These are phyloP conservation scores for Thelonectria blattea DNA, from an alignment of 2,329 filamentous ascomycete species.

Conservation along the genomic window DNA sequence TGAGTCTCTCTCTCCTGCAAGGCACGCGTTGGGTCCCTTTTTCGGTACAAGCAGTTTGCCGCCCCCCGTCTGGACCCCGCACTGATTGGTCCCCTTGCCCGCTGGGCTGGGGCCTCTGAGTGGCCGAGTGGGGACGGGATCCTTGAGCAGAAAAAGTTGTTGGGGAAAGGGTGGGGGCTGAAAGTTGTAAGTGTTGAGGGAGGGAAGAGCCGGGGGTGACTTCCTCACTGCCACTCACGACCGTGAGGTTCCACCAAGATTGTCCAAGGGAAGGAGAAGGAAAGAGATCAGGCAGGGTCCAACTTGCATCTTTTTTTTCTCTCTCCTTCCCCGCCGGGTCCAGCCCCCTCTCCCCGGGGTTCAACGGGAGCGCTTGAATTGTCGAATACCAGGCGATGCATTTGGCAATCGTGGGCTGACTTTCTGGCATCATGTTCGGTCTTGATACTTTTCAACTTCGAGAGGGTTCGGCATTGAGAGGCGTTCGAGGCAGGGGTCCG, in stretches of 20 bases:
- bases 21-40: slow-evolving; percentile 14
- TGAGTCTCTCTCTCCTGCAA: no score
- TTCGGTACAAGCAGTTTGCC: not conserved
- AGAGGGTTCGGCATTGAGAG: slow-evolving; percentile 21
- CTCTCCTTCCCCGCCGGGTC: slow-evolving; percentile 17
- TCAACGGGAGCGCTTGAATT: slow-evolving; percentile 12
- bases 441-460: slow-evolving; percentile 11
- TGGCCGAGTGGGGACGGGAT: slow-evolving; percentile 13
- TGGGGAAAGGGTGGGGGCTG: slow-evolving; percentile 39
- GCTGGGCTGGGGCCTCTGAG: slow-evolving; percentile 3
- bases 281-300: slow-evolving; percentile 19
- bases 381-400: slow-evolving; percentile 29
- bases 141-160: slow-evolving; percentile 38
- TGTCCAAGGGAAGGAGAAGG: slow-evolving; percentile 3
- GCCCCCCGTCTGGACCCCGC: slow-evolving; percentile 18
- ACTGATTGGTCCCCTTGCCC: slow-evolving; percentile 28
- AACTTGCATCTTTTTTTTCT: not conserved
- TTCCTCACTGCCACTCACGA: slow-evolving; percentile 22
- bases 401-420: slow-evolving; percentile 37
- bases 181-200: slow-evolving; percentile 32
- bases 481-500: slow-evolving; percentile 11
- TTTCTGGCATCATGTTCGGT: slow-evolving; percentile 28
- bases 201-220: not conserved
- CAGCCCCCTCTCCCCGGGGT: slow-evolving; percentile 5
- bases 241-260: slow-evolving; percentile 14